A percentile compares a stretch with the other conserved stretches of the same genome.
phyloP scores from a whole-genome alignment of 2,329 filamentous ascomycete genomes.

The Cytospora leucostoma region DNA sequence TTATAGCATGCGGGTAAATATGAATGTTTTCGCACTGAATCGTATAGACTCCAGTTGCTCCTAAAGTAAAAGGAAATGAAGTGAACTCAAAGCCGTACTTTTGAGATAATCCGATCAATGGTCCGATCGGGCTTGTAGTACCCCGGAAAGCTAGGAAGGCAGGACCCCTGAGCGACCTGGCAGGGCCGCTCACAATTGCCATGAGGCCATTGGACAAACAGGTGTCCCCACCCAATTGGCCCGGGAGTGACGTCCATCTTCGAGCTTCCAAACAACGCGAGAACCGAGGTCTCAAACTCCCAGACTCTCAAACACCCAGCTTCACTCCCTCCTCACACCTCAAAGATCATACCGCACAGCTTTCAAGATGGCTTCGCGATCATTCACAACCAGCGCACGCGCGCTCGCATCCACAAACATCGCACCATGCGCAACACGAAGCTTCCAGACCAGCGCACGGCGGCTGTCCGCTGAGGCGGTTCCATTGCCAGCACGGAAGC shows the following conservation, averaged over 20 bases:
- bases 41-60: neutral
- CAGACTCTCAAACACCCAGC: slow-evolving; percentile 14
- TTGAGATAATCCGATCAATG: neutral
- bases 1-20: slow-evolving; percentile 21
- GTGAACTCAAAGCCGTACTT: neutral
- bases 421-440: slow-evolving; percentile 38
- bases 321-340: neutral
- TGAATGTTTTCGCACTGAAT: slow-evolving; percentile 11
- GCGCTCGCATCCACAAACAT: slow-evolving; percentile 38
- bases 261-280: slow-evolving; percentile 11
- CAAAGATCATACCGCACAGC: slow-evolving; percentile 14
- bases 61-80: no score
- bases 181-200: slow-evolving; percentile 1
- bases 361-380: slow-evolving; percentile 49
- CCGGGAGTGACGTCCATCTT: slow-evolving; percentile 20
- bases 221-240: slow-evolving; percentile 5
- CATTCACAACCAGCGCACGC: slow-evolving; percentile 43
- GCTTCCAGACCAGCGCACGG: slow-evolving; percentile 54
- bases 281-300: neutral
- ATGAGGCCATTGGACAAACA: slow-evolving; percentile 19
- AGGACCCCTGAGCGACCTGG: slow-evolving; percentile 1
- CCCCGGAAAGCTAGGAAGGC: neutral
- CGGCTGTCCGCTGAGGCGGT: slow-evolving; percentile 45
- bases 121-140: neutral
- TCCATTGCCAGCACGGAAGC: slow-evolving; percentile 57